Base-by-base conservation (phyloP, 345 rosid species). In the Microcos paniculata region DNA sequence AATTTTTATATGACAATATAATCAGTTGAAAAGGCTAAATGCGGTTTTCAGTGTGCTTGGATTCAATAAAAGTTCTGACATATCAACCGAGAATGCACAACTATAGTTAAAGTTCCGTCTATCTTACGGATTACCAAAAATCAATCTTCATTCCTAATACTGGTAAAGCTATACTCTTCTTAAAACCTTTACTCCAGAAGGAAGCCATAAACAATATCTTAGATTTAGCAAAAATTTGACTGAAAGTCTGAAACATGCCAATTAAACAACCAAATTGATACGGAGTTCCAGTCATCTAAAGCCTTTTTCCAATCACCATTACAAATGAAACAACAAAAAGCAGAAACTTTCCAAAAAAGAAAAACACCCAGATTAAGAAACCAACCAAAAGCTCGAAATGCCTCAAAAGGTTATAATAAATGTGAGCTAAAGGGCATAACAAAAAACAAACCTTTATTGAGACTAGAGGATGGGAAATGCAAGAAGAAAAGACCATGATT, bases 401-500 rank as follows among this genome's bases (percentile, higher is more conserved):
- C 3, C 33, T 56, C 35, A 42, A 0, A 69, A 72, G 13, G 52
- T 14, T 15, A 30, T 35, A 0, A 24, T 57, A 58, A 40, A 42
- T 24, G 26, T 28, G 45, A 72, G 49, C 14, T 28, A 13, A n/a
- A 70, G 68, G 70, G 69, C 72, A 76, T 76, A 80, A n/a, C n/a
- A n/a, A 68, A 76, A 62, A 43, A 1, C 66, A 75, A 58, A 89
- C 90, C 89, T 84, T 85, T 79, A 72, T 33, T 8, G 84, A 68
- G 76, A 88, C 9, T 43, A 72, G 86, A 87, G 94, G 68, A 76
- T 42, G 70, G 72, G 71, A 80, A 38, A 87, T 66, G 87, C 84
- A 79, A 82, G 82, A 88, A 72, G 90, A 80, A 61, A 86, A 79
- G 66, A 85, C 82, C 98, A 94, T 94, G 75, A 43, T 72, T 68